Conservation (phyloP, 805 yeast genomes). For the Candida khao-thaluensis region DNA sequence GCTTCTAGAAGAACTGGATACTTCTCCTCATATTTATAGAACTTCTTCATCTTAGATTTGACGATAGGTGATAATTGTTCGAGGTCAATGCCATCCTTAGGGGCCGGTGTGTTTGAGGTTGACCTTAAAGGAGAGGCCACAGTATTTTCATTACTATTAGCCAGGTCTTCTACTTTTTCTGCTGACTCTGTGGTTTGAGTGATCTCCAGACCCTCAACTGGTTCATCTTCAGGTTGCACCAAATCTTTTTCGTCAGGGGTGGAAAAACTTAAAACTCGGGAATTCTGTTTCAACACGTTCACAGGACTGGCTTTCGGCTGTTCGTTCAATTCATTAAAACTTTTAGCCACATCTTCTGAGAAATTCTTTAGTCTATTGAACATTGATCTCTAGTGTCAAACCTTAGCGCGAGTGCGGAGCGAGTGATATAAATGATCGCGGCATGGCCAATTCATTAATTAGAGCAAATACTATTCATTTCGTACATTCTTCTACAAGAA, state of each 20-base stretch:
- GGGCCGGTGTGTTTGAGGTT: conserved; percentile 1
- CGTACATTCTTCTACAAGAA: too few relatives aligned
- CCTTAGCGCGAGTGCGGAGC: too few relatives aligned
- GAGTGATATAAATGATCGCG: too few relatives aligned
- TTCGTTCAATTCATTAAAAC: conserved; percentile 34
- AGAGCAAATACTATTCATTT: too few relatives aligned
- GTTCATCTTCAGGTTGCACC: conserved; percentile 48
- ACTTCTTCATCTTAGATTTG: conserved; percentile 65
- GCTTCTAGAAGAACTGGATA: conserved; percentile 85
- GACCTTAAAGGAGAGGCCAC: neutral
- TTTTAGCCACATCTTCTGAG: conserved; percentile 47
- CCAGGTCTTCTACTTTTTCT: neutral
- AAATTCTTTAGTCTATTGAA: conserved; percentile 42
- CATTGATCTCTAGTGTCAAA: conserved; percentile 21
- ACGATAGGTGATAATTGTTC: conserved; percentile 57
- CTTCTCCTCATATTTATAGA: conserved; percentile 83
- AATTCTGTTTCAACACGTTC: conserved; percentile 32
- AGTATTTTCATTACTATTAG: too few relatives aligned
- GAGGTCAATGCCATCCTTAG: conserved; percentile 25
- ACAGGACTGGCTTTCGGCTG: conserved; percentile 22
- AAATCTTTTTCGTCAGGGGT: conserved; percentile 51
- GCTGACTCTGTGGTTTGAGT: conserved; percentile 9
- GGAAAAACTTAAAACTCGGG: conserved; percentile 33
- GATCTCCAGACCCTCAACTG: neutral
- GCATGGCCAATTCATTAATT: too few relatives aligned